A percentile compares a stretch with the other conserved stretches of the same genome.
Evolutionary conservation across 768 basidiomycete genomes (phyloP).

Genomic region (Panellus pusillus): DNA sequence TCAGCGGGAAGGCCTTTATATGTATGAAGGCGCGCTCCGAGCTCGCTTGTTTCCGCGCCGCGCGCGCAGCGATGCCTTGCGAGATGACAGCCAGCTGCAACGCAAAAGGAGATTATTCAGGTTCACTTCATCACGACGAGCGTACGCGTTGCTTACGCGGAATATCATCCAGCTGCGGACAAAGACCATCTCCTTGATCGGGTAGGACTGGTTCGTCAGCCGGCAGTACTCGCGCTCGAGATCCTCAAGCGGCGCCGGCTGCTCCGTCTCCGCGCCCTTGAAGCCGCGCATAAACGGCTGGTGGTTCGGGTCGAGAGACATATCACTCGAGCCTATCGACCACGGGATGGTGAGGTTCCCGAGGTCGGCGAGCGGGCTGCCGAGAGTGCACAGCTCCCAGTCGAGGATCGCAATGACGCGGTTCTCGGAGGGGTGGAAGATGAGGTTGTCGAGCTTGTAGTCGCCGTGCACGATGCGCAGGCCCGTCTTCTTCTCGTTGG

Average conservation of each 20-base stretch:
- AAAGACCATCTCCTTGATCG: constrained; percentile 77
- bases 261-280: constrained; percentile 57
- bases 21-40: constrained; percentile 69
- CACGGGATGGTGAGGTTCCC: constrained; percentile 89
- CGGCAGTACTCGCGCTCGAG: constrained; percentile 83
- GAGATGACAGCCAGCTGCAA: constrained; percentile 73
- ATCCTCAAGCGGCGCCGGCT: constrained; percentile 66
- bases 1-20: constrained; percentile 49
- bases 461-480: constrained; percentile 95
- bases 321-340: constrained; percentile 49
- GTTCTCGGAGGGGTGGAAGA: constrained; percentile 92
- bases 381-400: constrained; percentile 96
- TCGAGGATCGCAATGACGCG: constrained; percentile 93
- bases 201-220: constrained; percentile 64
- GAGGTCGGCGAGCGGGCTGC: constrained; percentile 90
- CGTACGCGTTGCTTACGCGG: constrained; percentile 47
- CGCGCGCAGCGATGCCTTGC: constrained; percentile 89
- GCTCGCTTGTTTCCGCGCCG: constrained; percentile 84
- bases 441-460: constrained; percentile 96
- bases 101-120: no score
- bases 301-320: constrained; percentile 30
- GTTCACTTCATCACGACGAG: no score
- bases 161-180: constrained; percentile 86
- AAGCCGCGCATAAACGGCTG: constrained; percentile 49
- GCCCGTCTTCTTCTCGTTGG: constrained; percentile 74